Evolutionary conservation across 148 eudicot genomes (phyloP), one percentile per base, ranked within the genome.

Genomic region (Rhododendron williamsianum): DNA sequence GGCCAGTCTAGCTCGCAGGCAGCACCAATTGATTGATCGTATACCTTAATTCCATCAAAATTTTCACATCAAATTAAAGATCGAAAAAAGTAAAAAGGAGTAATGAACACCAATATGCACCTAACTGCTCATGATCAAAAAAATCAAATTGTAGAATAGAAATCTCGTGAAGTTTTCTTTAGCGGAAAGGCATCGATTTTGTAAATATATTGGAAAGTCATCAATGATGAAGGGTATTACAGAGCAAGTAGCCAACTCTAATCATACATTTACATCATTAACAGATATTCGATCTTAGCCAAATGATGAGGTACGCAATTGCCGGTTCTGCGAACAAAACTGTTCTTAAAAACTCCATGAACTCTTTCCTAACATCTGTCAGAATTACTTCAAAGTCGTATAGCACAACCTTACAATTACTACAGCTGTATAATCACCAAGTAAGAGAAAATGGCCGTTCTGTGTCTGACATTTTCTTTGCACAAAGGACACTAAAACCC

Each of bases 1-100:
- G 95, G 95, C 95, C 95, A 93, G 86, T 93, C 93, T 81, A 93
- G 81, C 77, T 90, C 90, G 83, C 95, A 93, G 16, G 80, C 93
- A 19, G 95, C 93, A 54, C 87, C 87, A 77, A 93, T 93, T 12
- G 95, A 93, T 83, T 90, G 92, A 81, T 88, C 92, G 11, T 82
- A 93, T 56, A 93, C 95, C 95, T 93, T 78, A 74, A 87, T 48
- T 49, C 38, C 25, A 86, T 3, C 4, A 54, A 72, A 71, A 88
- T 9, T 11, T 51, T 45, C 77, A 76, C 76, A 81, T 84, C 86
- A 87, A 86, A 41, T 65, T 52, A 18, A 54, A 45, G 54, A 69
- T 41, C 21, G 18, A 18, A 63, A 43, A 36, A 19, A 9, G 0
- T 36, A 16, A 36, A 77, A 84, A 23, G 60, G 48, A 36, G 2